These are phyloP conservation scores for Citrullus colocynthis DNA, from an alignment of 306 rosid genomes.

Conservation along the genomic window DNA sequence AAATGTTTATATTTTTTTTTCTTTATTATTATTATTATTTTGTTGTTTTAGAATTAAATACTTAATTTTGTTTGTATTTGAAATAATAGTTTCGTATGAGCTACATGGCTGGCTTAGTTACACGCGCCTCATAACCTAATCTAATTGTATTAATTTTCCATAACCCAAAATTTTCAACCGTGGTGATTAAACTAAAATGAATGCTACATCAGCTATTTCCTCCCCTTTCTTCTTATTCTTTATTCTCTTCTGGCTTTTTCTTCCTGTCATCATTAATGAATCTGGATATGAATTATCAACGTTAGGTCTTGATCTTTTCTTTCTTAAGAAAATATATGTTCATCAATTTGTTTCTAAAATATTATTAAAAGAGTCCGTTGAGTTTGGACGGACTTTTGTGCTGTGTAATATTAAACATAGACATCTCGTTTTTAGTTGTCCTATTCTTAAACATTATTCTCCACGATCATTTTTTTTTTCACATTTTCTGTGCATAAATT, in stretches of 20 bases:
- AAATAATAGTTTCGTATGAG: background rate
- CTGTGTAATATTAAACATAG: background rate
- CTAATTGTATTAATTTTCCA: background rate
- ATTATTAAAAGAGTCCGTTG: background rate
- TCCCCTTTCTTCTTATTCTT: background rate
- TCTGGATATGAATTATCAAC: background rate
- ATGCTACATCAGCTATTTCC: constrained; percentile 1
- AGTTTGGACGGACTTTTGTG: no score
- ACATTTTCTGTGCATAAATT: no score
- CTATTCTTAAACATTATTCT: background rate
- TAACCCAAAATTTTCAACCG: background rate
- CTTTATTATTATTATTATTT: no score
- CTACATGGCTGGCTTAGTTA: background rate
- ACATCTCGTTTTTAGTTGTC: background rate
- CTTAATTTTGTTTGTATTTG: background rate
- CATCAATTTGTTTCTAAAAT: background rate
- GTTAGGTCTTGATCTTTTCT: background rate
- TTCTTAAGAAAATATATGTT: background rate
- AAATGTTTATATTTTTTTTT: no score
- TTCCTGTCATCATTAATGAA: background rate
- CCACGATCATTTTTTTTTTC: background rate
- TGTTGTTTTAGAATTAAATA: background rate
- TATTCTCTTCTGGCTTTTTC: background rate
- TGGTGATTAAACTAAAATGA: background rate
- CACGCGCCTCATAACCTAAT: background rate